Conservation (phyloP, 106 monocot genomes). For the Amphibolis antarctica region DNA sequence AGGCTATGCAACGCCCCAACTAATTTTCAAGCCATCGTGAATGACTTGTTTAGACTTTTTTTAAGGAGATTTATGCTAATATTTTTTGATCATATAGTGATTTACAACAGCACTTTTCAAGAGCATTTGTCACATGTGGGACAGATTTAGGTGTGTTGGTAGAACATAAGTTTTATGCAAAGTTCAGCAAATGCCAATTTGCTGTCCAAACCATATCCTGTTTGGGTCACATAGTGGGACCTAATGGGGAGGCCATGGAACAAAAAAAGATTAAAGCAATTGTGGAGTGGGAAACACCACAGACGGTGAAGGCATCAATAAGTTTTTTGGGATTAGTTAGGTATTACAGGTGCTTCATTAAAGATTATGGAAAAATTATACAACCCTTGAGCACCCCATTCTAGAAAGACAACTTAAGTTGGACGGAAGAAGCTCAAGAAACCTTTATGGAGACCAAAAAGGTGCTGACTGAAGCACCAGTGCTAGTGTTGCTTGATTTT, state of each 20-base stretch:
- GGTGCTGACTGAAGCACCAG: background rate
- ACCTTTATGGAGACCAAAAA: background rate
- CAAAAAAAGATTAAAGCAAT: background rate
- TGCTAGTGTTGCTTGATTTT: slow-evolving; percentile 3
- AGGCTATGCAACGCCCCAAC: background rate
- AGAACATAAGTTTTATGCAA: background rate
- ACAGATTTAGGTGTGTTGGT: background rate
- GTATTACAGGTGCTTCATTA: slow-evolving; percentile 1
- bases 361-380: background rate
- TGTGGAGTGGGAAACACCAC: background rate
- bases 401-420: background rate
- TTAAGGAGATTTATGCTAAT: background rate
- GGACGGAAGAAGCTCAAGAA: background rate
- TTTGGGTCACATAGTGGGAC: background rate
- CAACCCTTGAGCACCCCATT: background rate
- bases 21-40: background rate
- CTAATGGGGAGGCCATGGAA: background rate
- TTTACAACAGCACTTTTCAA: background rate
- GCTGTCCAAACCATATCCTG: background rate
- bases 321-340: background rate
- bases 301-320: background rate
- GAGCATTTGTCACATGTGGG: background rate
- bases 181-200: background rate
- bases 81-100: background rate
- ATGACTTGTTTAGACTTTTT: background rate